Base-by-base conservation (phyloP, 176 grass and related monocot species). In the Alopecurus myosuroides region DNA sequence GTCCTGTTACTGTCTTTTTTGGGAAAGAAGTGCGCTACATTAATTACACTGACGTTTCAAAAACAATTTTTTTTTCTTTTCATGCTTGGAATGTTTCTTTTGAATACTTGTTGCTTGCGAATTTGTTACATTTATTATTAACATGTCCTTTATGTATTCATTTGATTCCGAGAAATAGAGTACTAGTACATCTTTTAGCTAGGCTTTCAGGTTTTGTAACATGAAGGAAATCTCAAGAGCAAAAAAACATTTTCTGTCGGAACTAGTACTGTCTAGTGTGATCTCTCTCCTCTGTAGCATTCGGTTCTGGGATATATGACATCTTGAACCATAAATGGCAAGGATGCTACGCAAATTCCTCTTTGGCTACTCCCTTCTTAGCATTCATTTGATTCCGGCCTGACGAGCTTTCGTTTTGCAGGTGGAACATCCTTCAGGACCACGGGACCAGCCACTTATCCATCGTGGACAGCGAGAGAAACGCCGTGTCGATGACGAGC, bases 401-500 rank as follows among this genome's bases (percentile, higher is more conserved):
- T 52, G 39, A 29, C 2, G 23, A 33, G 53, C 10, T 36, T 68
- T 57, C 71, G 81, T 87, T 46, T 82, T 74, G 74, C 83, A 98
- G 96, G 89, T 95, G 93, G 93, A 94, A 98, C 82, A 92, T 98
- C 74, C 82, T 94, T 37, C 64, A 87, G 63, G 96, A 95, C 56
- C 96, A 98, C 41, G 96, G 96, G 53, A 98, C 96, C 40, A 95
- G 93, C 80, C 96, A 98, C 87, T 2, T 95, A 22, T 95, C 91
- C 39, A 67, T 95, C 41, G 81, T 98, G 22, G 96, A 98, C 73
- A 37, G 72, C 33, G 89, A 95, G 36, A 84, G 96, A 23, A 95
- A 98, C 81, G 96, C 93, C 25, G 87, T 98, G 0, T 95, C 96
- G 11, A 94, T 98, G 91, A 98, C 96, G 2, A 88, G 42, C 19